Evolutionary conservation across 495 filamentous ascomycete species (phyloP).

Genomic region (Astrothelium subdiscretum): DNA sequence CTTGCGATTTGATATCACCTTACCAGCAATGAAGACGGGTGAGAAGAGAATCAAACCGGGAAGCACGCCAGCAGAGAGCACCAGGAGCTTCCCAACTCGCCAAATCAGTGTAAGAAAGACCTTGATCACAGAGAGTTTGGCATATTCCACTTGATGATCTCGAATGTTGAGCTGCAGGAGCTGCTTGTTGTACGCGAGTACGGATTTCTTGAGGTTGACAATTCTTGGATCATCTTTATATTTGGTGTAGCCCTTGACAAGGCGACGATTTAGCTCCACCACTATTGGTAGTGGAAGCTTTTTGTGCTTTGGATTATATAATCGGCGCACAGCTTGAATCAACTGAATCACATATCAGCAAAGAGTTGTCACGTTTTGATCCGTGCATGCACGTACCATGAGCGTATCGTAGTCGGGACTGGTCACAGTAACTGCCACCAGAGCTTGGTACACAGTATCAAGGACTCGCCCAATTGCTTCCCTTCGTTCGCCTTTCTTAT

Average conservation of each 20-base stretch:
- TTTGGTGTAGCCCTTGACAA: constrained; percentile 82
- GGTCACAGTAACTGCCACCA: constrained; percentile 84
- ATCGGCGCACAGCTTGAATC: constrained; percentile 84
- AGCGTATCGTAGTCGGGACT: constrained; percentile 93
- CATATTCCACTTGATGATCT: constrained; percentile 94
- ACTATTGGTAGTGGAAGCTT: constrained; percentile 90
- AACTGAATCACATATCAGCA: constrained; percentile 31
- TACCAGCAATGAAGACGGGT: constrained; percentile 82
- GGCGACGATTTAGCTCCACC: constrained; percentile 87
- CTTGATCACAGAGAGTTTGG: constrained; percentile 62
- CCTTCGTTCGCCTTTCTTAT: constrained; percentile 66
- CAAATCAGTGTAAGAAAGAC: constrained; percentile 72
- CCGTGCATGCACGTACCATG: constrained; percentile 49
- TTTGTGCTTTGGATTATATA: constrained; percentile 91
- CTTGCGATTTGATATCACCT: constrained; percentile 82
- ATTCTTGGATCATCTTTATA: constrained; percentile 90
- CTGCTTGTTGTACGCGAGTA: constrained; percentile 79
- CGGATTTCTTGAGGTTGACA: constrained; percentile 61
- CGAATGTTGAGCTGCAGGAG: constrained; percentile 75
- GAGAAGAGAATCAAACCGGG: constrained; percentile 81
- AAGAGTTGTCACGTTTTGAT: background rate
- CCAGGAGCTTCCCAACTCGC: constrained; percentile 58
- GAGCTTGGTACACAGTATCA: constrained; percentile 71
- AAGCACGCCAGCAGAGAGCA: constrained; percentile 70
- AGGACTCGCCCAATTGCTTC: constrained; percentile 73